These are phyloP conservation scores for Macrophomina phaseolina DNA, from an alignment of 2,329 filamentous ascomycete genomes.

Conservation along the genomic window DNA sequence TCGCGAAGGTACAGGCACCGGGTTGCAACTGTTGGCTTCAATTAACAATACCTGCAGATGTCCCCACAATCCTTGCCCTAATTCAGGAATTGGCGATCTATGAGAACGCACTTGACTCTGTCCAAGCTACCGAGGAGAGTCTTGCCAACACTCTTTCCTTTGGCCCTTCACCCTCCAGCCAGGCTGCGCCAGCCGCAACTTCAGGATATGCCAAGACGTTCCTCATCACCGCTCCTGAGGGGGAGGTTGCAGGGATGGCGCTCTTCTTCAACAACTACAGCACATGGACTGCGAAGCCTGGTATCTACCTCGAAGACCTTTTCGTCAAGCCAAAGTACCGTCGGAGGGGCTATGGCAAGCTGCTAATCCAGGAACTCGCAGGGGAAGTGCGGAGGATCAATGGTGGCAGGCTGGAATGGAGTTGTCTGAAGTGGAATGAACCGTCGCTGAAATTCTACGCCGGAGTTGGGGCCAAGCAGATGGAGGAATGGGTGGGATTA, in stretches of 20 bases:
- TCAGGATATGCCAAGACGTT: constrained; percentile 78
- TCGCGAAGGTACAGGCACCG: constrained; percentile 57
- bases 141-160: constrained; percentile 81
- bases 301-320: constrained; percentile 94
- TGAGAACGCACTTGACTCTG: constrained; percentile 75
- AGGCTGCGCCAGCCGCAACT: neutral
- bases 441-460: constrained; percentile 87
- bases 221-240: constrained; percentile 56
- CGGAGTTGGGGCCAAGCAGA: constrained; percentile 64
- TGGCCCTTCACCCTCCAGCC: constrained; percentile 51
- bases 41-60: constrained; percentile 61
- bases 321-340: constrained; percentile 76
- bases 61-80: constrained; percentile 78
- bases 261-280: constrained; percentile 96
- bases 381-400: constrained; percentile 74
- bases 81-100: constrained; percentile 88
- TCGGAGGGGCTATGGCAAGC: constrained; percentile 79
- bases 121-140: constrained; percentile 78
- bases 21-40: neutral
- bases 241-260: constrained; percentile 73
- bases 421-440: constrained; percentile 90
- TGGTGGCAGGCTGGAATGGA: constrained; percentile 85
- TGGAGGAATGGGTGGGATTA: constrained; percentile 77
- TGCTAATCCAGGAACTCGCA: constrained; percentile 77
- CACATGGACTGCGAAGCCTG: constrained; percentile 86